Base-by-base conservation (phyloP, 768 basidiomycete genomes). In the Amylocystis lapponica region DNA sequence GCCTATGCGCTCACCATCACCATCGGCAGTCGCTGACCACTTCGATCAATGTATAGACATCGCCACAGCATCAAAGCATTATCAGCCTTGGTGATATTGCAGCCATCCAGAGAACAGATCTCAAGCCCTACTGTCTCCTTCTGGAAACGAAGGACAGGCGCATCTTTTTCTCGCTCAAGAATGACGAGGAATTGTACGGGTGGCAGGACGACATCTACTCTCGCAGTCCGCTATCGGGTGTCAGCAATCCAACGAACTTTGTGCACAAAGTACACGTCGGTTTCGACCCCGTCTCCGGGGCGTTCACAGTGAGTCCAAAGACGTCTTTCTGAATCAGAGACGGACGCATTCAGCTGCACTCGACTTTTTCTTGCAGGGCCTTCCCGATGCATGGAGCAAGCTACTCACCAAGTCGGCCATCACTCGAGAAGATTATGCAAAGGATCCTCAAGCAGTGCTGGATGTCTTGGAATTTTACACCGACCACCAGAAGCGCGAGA, bases 391-490 rank as follows among this genome's bases (percentile, higher is more conserved):
- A 70, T 99, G 95, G 95, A 88, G 80, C 57, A 89, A 93, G 49
- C 74, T 99, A n/a, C 76, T 99, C 55, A 97, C 91, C 4, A 92
- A 94, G 59, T 94, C 91, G 3, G 93, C 93, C 26, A 96, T 99
- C 64, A 99, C 95, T 2, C 86, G 90, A 43, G 95, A 99, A 66
- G 95, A 99, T 64, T 96, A 97, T 45, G 92, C 89, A 4, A 88
- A 87, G 60, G 87, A 99, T 58, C 95, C 95, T 0, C 95, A 98
- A 57, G 95, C 95, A 1, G 95, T 99, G 12, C 75, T 98, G 14
- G 95, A 97, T 48, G 95, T 96, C 1, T 81, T 99, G 48, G 94
- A 98, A 59, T 99, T 98, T 68, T 99, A 97, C 64, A 97, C 94
- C 11, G 92, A 95, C 62, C 89, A 91, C 55, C 91, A 95, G 70